These are phyloP conservation scores for Pythium utonaiense DNA, from an alignment of 352 stramenopile genomes.

Conservation along the genomic window DNA sequence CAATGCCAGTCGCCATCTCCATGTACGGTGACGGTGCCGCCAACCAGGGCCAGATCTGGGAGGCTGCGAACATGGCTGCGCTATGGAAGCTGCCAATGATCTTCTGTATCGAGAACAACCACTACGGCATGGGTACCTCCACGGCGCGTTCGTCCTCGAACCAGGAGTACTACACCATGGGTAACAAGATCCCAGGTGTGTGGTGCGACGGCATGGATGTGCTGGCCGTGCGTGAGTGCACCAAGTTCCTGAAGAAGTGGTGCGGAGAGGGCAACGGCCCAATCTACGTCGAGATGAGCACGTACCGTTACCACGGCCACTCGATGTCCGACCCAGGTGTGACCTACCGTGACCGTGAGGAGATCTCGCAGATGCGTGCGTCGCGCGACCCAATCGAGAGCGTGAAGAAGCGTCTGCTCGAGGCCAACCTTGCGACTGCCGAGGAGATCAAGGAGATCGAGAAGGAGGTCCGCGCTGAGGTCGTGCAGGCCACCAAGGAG, in stretches of 20 bases:
- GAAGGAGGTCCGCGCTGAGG: slow-evolving; percentile 97
- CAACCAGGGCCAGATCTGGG: slow-evolving; percentile 99
- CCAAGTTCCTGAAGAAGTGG: slow-evolving; percentile 97
- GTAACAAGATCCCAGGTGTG: slow-evolving; percentile 99
- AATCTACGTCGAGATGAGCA: slow-evolving; percentile 99
- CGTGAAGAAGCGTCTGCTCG: slow-evolving; percentile 97
- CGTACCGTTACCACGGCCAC: slow-evolving; percentile 99
- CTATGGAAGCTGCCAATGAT: slow-evolving; percentile 99
- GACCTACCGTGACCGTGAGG: slow-evolving; percentile 99
- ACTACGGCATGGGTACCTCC: slow-evolving; percentile 99
- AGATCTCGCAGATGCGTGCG: slow-evolving; percentile 98
- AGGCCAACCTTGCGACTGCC: slow-evolving; percentile 91
- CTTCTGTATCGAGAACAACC: slow-evolving; percentile 99
- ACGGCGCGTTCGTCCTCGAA: slow-evolving; percentile 96
- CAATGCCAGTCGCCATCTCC: slow-evolving; percentile 93
- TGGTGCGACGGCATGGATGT: slow-evolving; percentile 99
- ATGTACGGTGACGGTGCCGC: slow-evolving; percentile 99
- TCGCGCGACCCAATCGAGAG: slow-evolving; percentile 98
- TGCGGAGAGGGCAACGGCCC: slow-evolving; percentile 95
- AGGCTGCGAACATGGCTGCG: slow-evolving; percentile 96
- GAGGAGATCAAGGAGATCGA: slow-evolving; percentile 99
- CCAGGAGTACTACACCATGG: slow-evolving; percentile 99
- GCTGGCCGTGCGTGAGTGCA: slow-evolving; percentile 94
- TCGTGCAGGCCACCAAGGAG: slow-evolving; percentile 94
- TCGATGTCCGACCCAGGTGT: slow-evolving; percentile 99